These are phyloP conservation scores for Calonectria multiphialidica DNA, from an alignment of 2,329 filamentous ascomycete genomes.

Conservation along the genomic window DNA sequence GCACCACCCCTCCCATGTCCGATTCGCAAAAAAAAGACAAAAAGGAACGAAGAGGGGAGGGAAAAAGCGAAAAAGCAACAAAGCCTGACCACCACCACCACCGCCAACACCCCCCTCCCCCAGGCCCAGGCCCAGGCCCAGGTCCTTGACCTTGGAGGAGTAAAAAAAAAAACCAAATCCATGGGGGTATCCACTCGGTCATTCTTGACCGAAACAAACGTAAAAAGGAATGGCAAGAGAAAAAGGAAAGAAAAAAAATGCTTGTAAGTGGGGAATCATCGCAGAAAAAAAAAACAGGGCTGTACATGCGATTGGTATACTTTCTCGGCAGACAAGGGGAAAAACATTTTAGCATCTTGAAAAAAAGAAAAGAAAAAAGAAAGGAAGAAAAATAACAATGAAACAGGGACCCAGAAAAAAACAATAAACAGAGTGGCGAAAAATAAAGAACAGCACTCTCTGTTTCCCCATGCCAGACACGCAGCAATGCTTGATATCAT, in stretches of 20 bases:
- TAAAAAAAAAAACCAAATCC: background rate
- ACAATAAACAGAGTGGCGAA: background rate
- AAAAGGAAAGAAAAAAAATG: slow-evolving; percentile 26
- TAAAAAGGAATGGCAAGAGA: slow-evolving; percentile 1
- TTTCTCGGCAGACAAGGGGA: background rate
- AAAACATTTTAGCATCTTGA: background rate
- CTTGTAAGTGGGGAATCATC: slow-evolving; percentile 28
- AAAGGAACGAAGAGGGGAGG: background rate
- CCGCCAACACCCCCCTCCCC: too few relatives aligned
- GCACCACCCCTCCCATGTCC: slow-evolving; percentile 11
- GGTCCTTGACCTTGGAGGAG: background rate
- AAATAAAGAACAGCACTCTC: too few relatives aligned
- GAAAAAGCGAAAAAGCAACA: background rate
- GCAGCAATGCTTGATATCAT: background rate
- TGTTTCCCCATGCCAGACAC: background rate
- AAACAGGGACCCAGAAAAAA: slow-evolving; percentile 8
- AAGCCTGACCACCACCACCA: background rate
- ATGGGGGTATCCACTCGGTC: background rate
- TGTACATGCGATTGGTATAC: background rate
- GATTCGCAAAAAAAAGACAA: background rate
- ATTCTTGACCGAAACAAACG: slow-evolving; percentile 14
- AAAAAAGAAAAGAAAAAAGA: slow-evolving; percentile 9
- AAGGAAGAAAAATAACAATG: slow-evolving; percentile 4
- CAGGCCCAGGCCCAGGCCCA: background rate
- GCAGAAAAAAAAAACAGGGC: slow-evolving; percentile 24